A percentile compares a stretch with the other conserved stretches of the same genome.
Conservation (phyloP, 306 rosid genomes). For the Datisca glomerata region DNA sequence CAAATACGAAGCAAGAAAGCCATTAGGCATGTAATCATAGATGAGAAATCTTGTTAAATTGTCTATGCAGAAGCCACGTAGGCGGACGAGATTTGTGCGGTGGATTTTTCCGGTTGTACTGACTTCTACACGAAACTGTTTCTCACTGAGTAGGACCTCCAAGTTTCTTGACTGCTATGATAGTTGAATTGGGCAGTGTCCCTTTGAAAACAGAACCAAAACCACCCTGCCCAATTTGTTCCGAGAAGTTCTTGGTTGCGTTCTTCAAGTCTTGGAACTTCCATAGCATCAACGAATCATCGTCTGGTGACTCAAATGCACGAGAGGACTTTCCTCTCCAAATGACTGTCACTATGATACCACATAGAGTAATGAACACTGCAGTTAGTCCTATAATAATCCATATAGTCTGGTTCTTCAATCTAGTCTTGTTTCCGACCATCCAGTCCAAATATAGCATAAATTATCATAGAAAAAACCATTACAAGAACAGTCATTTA, state of each 20-base stretch:
- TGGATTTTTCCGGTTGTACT: slow-evolving; percentile 28
- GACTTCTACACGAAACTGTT: slow-evolving; percentile 29
- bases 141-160: slow-evolving; percentile 16
- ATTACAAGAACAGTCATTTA: slow-evolving; percentile 11
- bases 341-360: not conserved
- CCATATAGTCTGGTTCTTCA: not conserved
- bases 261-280: slow-evolving; percentile 13
- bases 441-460: slow-evolving; percentile 14
- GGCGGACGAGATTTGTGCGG: slow-evolving; percentile 28
- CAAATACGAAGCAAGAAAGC: slow-evolving; percentile 28
- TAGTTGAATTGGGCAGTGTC: slow-evolving; percentile 10
- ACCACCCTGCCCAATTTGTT: slow-evolving; percentile 30
- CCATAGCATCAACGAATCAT: slow-evolving; percentile 21
- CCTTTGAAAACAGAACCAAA: slow-evolving; percentile 38
- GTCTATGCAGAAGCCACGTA: slow-evolving; percentile 25
- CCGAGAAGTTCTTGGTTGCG: slow-evolving; percentile 30
- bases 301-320: slow-evolving; percentile 10
- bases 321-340: not conserved
- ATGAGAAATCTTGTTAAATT: slow-evolving; percentile 21
- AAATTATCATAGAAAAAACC: slow-evolving; percentile 11
- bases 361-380: not conserved
- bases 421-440: not conserved
- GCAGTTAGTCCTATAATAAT: not conserved
- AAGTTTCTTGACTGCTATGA: slow-evolving; percentile 34
- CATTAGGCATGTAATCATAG: slow-evolving; percentile 29